Percentiles rank a stretch among this genome's conserved stretches.
Conservation (phyloP, 2,329 filamentous ascomycete species). For the Thelonectria olida region DNA sequence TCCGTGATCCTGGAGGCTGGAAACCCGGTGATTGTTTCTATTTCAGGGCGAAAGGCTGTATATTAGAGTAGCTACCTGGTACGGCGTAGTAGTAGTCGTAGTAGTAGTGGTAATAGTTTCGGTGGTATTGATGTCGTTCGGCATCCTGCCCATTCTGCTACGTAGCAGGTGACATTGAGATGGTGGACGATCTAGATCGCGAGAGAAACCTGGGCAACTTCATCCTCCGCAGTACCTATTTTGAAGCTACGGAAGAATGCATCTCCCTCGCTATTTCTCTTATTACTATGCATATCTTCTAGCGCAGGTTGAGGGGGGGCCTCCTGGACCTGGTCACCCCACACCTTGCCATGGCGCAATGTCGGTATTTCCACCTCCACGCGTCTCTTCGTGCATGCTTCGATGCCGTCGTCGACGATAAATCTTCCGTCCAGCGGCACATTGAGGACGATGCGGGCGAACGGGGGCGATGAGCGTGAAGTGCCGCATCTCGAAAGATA, state of each 20-base stretch:
- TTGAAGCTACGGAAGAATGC: too few species aligned
- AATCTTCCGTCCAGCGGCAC: background rate
- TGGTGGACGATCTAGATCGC: background rate
- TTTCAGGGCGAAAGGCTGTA: background rate
- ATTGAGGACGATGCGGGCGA: background rate
- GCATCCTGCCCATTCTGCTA: background rate
- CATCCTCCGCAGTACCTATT: too few species aligned
- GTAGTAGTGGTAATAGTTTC: background rate
- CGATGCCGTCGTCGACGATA: background rate
- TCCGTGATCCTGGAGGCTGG: too few species aligned
- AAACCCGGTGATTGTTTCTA: background rate
- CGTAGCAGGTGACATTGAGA: too few species aligned
- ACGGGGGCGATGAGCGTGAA: background rate
- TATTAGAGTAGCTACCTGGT: too few species aligned
- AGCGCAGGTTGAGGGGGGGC: background rate
- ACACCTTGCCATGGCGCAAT: background rate
- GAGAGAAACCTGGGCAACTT: too few species aligned
- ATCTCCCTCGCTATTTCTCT: too few species aligned
- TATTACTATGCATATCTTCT: conserved; percentile 1
- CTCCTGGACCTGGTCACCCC: background rate
- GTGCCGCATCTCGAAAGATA: background rate
- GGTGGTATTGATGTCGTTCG: background rate
- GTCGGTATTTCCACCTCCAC: background rate
- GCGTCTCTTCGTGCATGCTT: background rate
- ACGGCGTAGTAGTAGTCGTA: too few species aligned